These are phyloP conservation scores for Fusarium paranaense DNA, from an alignment of 2,329 filamentous ascomycete genomes.

Conservation along the genomic window DNA sequence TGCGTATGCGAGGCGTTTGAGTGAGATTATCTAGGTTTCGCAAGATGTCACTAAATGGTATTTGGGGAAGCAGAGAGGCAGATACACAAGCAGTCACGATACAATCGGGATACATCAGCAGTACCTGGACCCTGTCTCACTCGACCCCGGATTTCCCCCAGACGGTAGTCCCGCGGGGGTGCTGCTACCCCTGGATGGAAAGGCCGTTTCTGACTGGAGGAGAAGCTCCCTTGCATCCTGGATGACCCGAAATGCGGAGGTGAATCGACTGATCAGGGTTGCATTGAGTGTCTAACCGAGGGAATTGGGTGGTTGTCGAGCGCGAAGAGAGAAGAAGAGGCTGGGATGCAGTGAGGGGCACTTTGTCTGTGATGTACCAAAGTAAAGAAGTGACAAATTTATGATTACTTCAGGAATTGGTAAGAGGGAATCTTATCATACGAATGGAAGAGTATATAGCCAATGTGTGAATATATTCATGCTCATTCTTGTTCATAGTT, in stretches of 20 bases:
- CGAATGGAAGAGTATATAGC: background rate
- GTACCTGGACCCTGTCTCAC: slow-evolving; percentile 16
- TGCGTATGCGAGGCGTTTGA: slow-evolving; percentile 14
- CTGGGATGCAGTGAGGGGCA: background rate
- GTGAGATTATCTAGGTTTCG: background rate
- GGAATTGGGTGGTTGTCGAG: background rate
- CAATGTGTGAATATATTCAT: background rate
- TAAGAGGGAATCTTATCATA: background rate
- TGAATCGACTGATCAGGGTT: slow-evolving; percentile 34
- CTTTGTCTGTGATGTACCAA: background rate
- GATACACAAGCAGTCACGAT: slow-evolving; percentile 13
- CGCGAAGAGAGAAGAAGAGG: background rate
- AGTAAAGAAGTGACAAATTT: background rate
- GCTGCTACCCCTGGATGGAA: slow-evolving; percentile 17
- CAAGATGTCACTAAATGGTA: slow-evolving; percentile 20
- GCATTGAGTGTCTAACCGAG: slow-evolving; percentile 10
- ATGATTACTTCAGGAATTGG: accelerated
- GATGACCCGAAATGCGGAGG: slow-evolving; percentile 25
- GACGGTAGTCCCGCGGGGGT: slow-evolving; percentile 10
- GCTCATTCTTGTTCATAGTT: background rate
- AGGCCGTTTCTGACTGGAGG: slow-evolving; percentile 21
- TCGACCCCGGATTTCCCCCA: slow-evolving; percentile 35
- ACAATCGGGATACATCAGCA: slow-evolving; percentile 18
- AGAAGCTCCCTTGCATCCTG: slow-evolving; percentile 12
- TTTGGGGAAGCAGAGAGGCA: slow-evolving; percentile 17